Evolutionary conservation across 139 green algal species (phyloP).

Genomic region (Spirogloea muscicola): DNA sequence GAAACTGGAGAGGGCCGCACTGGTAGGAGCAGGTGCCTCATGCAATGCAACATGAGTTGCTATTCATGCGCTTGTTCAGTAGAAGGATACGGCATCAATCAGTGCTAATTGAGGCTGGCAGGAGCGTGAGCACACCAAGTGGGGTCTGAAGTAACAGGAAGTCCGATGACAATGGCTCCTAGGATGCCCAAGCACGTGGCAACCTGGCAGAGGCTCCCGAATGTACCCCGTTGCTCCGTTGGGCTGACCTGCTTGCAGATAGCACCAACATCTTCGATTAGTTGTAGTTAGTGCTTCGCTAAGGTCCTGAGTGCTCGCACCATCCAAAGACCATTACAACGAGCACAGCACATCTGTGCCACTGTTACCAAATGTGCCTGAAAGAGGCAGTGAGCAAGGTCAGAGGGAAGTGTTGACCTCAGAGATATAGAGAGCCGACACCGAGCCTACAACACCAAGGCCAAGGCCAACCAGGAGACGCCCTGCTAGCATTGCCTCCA

Average conservation of each 20-base stretch:
- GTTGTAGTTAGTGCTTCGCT: too few relatives aligned
- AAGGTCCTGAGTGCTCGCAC: neutral
- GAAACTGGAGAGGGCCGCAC: too few relatives aligned
- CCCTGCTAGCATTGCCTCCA: conserved; percentile 66
- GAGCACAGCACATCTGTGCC: neutral
- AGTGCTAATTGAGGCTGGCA: too few relatives aligned
- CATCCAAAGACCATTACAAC: neutral
- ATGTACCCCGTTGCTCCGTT: conserved; percentile 67
- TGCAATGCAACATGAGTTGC: too few relatives aligned
- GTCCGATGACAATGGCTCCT: conserved; percentile 77
- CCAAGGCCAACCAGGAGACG: conserved; percentile 74
- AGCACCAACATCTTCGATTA: neutral
- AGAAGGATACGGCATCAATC: too few relatives aligned
- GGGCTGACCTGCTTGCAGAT: conserved; percentile 50
- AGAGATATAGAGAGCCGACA: conserved; percentile 88
- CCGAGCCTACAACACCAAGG: conserved; percentile 79
- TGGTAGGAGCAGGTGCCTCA: too few relatives aligned
- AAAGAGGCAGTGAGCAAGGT: neutral
- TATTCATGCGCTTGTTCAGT: too few relatives aligned
- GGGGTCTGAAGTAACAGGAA: conserved; percentile 63
- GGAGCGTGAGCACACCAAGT: conserved; percentile 48
- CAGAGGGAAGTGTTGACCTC: conserved; percentile 12
- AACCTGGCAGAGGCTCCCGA: conserved; percentile 87
- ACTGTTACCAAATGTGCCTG: neutral
- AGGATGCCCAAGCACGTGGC: conserved; percentile 90